Evolutionary conservation across 2,329 filamentous ascomycete species (phyloP).

Genomic region (Leptographium wingfieldii): DNA sequence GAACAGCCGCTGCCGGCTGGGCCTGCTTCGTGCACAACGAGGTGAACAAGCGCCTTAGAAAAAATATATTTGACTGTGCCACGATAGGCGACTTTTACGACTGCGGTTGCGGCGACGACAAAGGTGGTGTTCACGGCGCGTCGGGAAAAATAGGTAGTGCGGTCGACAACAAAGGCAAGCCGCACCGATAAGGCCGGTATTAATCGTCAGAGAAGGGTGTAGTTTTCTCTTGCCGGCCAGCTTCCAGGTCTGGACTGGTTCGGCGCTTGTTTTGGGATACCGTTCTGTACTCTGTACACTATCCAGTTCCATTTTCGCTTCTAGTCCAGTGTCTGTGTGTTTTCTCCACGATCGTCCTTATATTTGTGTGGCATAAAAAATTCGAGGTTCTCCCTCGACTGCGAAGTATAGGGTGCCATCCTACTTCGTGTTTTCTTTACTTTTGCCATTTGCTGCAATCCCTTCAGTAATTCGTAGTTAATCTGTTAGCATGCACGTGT

Average conservation of each 20-base stretch:
- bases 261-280: background rate
- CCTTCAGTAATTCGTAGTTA: no score
- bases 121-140: slow-evolving; percentile 29
- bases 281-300: background rate
- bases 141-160: slow-evolving; percentile 12
- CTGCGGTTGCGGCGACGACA: slow-evolving; percentile 57
- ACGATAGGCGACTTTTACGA: slow-evolving; percentile 61
- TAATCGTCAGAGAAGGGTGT: background rate
- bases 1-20: slow-evolving; percentile 54
- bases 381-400: no score
- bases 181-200: background rate
- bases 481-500: background rate
- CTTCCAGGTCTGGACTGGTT: background rate
- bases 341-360: background rate
- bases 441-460: no score
- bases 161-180: background rate
- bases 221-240: background rate
- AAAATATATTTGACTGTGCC: slow-evolving; percentile 51
- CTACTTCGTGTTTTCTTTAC: no score
- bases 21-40: slow-evolving; percentile 56
- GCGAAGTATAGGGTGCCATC: no score
- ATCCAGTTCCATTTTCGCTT: background rate
- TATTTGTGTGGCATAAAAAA: background rate
- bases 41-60: slow-evolving; percentile 51
- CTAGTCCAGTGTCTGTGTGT: no score